Evolutionary conservation across 495 filamentous ascomycete genomes (phyloP), one percentile per base, ranked within the genome.

Genomic region (Penicillium herquei): DNA sequence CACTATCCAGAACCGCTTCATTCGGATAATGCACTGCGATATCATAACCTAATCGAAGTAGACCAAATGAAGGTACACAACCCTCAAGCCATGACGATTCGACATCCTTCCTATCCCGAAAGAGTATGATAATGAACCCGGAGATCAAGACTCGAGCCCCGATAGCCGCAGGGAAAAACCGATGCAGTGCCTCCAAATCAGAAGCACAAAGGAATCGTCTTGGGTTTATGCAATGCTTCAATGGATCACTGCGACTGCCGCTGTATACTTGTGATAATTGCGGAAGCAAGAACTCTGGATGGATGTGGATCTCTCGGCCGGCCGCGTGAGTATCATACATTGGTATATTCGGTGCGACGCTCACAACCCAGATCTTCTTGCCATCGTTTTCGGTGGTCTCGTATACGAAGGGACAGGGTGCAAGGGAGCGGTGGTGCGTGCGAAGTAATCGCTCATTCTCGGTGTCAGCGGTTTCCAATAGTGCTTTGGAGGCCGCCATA

Each of bases 241-340:
- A 33, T 35, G 58, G 62, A 34, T 62, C 62, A 8, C 52, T 21
- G 31, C 51, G 51, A 55, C 58, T 51, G 17, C 56, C 56, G 14
- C 45, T 52, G 30, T 53, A 61, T 34, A 51, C 39, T 13, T 58
- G 49, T 14, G 56, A 60, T 14, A 55, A 50, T 31, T 56, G 49
- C 13, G 54, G 54, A 14, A 61, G 52, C 17, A 57, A 31, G 43
- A 48, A 51, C 39, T 57, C 52, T 1, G 62, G 58, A 14, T 58
- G 51, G 21, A 65, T 44, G 41, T 61, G 62, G 49, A 65, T 65
- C 49, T 58, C 58, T 33, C 58, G 62, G 3, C 58, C 62, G 21
- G 51, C 58, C 6, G 62, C 62, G 31, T 59, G 62, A 6, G 62
- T 65, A 42, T 58, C 59, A 44, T 58, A 62, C 35, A 62, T 30